Evolutionary conservation across 805 yeast species (phyloP), one percentile per base, ranked within the genome.

Genomic region (Yamadazyma kitorensis): DNA sequence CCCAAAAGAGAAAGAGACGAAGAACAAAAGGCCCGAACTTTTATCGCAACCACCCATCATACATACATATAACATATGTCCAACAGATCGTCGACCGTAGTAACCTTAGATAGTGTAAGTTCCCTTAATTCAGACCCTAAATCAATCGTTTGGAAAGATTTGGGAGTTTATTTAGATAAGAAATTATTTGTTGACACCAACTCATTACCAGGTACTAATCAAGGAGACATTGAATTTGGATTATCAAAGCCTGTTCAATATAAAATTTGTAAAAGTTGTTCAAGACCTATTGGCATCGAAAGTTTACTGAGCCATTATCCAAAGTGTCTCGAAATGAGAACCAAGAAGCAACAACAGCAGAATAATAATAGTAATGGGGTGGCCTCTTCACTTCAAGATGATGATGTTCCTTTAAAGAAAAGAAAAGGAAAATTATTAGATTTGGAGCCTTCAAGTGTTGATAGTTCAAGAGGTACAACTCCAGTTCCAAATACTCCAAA

Each of bases 91-190:
- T 7, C 7, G 7, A 31, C 25, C 31, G 42, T 39, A 16, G 22
- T 42, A 17, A 42, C 46, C 9, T 39, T 42, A 39, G 39, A 39
- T 30, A 34, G 38, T 30, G 32, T 42, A 29, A 35, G 34, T 24
- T 33, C 40, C 20, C 35, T 36, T 23, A 21, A 17, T 19, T 21
- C 17, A 15, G 37, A 37, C 16, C 22, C 30, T 13, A 41, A 58
- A 36, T 53, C 59, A 7, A 56, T 61, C 19, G 55, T 61, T 39
- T 67, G 73, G 73, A 67, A 66, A 46, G 73, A 67, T 27, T 58
- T 67, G 35, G 73, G 73, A 8, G 61, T 55, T 8, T 67, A 61
- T 38, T 49, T 67, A 31, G 73, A 66, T 40, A 64, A 61, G 41
- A 62, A 62, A 33, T 42, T 66, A 28, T 55, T 55, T 25, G 44